phyloP scores from a whole-genome alignment of 2,329 filamentous ascomycete genomes.

The Alternaria brassicicola region DNA sequence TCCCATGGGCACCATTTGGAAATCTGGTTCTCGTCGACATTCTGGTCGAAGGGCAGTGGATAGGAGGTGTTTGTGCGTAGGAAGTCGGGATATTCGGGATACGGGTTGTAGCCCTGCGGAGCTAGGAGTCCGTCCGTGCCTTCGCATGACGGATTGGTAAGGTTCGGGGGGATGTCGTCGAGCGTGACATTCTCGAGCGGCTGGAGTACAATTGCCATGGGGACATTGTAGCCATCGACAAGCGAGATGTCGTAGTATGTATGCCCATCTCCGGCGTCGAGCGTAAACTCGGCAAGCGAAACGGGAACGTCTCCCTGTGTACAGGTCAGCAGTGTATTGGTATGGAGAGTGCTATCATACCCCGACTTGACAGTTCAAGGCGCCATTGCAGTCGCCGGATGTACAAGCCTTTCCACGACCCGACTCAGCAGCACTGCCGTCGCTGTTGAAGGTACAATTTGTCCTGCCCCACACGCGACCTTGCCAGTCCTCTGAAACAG shows the following conservation, averaged over 20 bases:
- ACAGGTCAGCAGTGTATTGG: conserved; percentile 12
- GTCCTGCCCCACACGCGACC: conserved; percentile 83
- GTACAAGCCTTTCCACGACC: conserved; percentile 64
- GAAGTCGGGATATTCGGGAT: conserved; percentile 58
- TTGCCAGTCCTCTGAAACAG: conserved; percentile 76
- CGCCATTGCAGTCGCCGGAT: conserved; percentile 78
- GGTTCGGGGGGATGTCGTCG: conserved; percentile 70
- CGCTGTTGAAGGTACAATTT: conserved; percentile 76
- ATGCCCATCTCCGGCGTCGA: conserved; percentile 70
- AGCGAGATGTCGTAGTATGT: conserved; percentile 86
- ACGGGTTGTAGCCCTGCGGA: conserved; percentile 53
- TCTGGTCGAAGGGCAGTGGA: conserved; percentile 70
- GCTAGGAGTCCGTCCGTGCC: conserved; percentile 68
- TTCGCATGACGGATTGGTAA: conserved; percentile 78
- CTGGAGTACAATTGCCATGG: conserved; percentile 63
- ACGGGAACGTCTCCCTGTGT: conserved; percentile 72
- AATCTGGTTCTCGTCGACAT: conserved; percentile 63
- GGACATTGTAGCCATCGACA: conserved; percentile 84
- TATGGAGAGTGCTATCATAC: conserved; percentile 55
- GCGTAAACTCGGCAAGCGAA: conserved; percentile 81
- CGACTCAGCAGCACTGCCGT: conserved; percentile 61
- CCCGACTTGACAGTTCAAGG: conserved; percentile 70
- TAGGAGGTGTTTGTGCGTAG: conserved; percentile 69
- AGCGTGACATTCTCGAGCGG: conserved; percentile 65
- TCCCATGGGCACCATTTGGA: conserved; percentile 81